Conservation (phyloP, 495 filamentous ascomycete genomes). For the Lophiotrema nucula region DNA sequence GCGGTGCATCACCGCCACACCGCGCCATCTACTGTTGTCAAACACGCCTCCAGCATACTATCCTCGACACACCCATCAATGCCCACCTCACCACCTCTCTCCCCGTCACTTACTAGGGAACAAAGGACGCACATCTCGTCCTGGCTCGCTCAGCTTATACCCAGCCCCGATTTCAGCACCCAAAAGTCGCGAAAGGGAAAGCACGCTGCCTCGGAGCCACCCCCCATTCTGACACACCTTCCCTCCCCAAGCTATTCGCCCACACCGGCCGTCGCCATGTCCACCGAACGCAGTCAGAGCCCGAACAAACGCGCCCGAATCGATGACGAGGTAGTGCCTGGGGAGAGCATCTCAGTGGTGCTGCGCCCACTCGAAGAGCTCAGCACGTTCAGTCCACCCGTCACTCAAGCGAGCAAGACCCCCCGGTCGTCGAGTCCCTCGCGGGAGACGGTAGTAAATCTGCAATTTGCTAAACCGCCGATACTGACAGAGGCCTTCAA, state of each 20-base stretch:
- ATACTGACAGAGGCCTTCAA: not conserved
- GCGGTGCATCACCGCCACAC: no score
- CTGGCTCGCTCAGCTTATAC: slow-evolving; percentile 1
- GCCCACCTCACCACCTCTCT: slow-evolving; percentile 1
- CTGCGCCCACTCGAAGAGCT: not conserved
- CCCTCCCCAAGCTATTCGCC: no score
- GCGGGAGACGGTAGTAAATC: slow-evolving; percentile 1
- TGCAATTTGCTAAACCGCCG: not conserved
- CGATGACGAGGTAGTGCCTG: slow-evolving; percentile 5
- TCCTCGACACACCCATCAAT: no score
- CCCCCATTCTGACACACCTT: not conserved
- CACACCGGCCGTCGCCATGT: no score
- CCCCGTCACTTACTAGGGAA: not conserved
- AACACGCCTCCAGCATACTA: no score
- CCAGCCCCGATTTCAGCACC: not conserved
- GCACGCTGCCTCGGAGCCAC: not conserved
- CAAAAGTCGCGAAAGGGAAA: slow-evolving; percentile 1
- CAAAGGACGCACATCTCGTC: not conserved
- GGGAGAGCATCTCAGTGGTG: slow-evolving; percentile 6
- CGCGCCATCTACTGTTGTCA: no score
- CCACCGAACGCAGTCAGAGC: not conserved
- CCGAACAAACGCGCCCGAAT: slow-evolving; percentile 2
- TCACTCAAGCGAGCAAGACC: slow-evolving; percentile 2
- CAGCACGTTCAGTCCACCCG: slow-evolving; percentile 15
- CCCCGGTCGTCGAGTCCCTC: slow-evolving; percentile 11